Conservation (phyloP, 2,329 filamentous ascomycete species). For the Seiridium unicorne region DNA sequence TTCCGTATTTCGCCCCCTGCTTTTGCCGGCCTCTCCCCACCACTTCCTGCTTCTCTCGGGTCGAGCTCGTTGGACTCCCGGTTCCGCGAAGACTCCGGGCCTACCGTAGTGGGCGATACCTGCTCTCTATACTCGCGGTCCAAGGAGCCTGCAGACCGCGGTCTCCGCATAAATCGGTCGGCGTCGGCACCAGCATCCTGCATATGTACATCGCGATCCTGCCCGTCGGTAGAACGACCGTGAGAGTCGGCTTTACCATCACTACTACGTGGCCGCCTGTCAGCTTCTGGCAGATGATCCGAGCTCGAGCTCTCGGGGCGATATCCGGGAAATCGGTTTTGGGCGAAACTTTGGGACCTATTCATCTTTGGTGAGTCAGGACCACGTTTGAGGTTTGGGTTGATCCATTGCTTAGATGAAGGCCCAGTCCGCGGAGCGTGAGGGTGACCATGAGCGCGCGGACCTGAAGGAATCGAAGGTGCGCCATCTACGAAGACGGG, state of each 20-base stretch:
- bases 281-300: conserved; percentile 40
- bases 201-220: conserved; percentile 17
- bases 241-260: conserved; percentile 47
- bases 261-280: conserved; percentile 50
- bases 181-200: conserved; percentile 14
- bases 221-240: conserved; percentile 13
- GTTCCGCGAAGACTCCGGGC: conserved; percentile 13
- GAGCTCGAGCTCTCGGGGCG: conserved; percentile 33
- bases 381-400: conserved; percentile 45
- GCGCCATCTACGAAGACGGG: conserved; percentile 39
- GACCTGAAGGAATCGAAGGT: conserved; percentile 51
- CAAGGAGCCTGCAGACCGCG: conserved; percentile 21
- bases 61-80: not conserved
- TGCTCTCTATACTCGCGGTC: conserved; percentile 19
- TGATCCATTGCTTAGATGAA: conserved; percentile 61
- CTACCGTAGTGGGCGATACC: conserved; percentile 11
- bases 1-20: conserved; percentile 2
- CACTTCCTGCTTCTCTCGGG: not conserved
- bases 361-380: conserved; percentile 52
- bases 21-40: conserved; percentile 12
- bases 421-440: conserved; percentile 49
- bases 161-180: conserved; percentile 15
- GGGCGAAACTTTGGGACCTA: conserved; percentile 48
- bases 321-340: conserved; percentile 31
- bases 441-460: conserved; percentile 45